A percentile compares a stretch with the other conserved stretches of the same genome.
Conservation (phyloP, 495 filamentous ascomycete genomes). For the Xylaria venustula region DNA sequence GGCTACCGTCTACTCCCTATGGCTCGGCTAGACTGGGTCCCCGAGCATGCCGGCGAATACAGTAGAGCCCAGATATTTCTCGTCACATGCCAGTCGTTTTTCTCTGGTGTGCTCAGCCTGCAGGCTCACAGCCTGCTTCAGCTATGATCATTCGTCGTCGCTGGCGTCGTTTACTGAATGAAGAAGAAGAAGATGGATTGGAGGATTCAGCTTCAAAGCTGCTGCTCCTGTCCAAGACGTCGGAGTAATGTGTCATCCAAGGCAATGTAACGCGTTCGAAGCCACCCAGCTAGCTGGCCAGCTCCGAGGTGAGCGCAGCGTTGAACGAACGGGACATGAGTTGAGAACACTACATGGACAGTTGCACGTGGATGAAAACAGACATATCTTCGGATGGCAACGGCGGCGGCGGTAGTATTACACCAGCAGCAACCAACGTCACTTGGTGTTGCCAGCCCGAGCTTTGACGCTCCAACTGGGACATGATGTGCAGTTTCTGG, state of each 20-base stretch:
- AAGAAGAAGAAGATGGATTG: not conserved
- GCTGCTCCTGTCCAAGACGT: conserved; percentile 1
- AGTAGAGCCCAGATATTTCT: not conserved
- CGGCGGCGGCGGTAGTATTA: conserved; percentile 11
- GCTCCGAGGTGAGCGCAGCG: conserved; percentile 4
- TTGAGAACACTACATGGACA: conserved; percentile 11
- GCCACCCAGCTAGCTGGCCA: not conserved
- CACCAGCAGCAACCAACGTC: conserved; percentile 1
- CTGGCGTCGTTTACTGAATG: not conserved
- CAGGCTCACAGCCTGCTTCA: not conserved
- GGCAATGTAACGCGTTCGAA: conserved; percentile 14
- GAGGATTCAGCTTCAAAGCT: conserved; percentile 6
- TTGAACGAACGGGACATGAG: not conserved
- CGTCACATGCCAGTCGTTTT: conserved; percentile 1
- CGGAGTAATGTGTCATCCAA: conserved; percentile 10
- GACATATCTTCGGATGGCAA: conserved; percentile 12
- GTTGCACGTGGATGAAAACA: conserved; percentile 11
- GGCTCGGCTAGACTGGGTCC: not conserved
- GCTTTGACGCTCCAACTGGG: not conserved
- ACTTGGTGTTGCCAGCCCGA: not conserved
- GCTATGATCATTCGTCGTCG: not conserved
- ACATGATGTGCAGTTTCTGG: not conserved
- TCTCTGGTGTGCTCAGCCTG: not conserved
- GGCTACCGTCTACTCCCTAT: not conserved
- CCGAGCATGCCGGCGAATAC: not conserved